Conservation (phyloP, 768 basidiomycete species). For the Grammothele lineata region DNA sequence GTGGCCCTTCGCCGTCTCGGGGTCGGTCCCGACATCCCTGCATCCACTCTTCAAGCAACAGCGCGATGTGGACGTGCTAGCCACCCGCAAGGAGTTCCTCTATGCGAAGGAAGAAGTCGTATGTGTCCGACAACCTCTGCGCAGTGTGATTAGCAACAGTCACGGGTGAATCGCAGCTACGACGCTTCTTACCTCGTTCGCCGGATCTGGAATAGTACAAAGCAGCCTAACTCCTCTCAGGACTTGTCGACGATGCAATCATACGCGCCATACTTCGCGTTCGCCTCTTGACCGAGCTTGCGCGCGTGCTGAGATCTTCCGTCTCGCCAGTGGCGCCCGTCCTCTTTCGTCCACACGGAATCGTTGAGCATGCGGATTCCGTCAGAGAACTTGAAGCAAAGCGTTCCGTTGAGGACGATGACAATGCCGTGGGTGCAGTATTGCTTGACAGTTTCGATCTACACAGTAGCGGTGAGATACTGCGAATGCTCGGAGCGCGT, state of each 20-base stretch:
- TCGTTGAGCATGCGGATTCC: conserved; percentile 51
- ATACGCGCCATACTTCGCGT: conserved; percentile 92
- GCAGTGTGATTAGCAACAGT: background rate
- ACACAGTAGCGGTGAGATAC: background rate
- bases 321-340: conserved; percentile 34
- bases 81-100: conserved; percentile 98
- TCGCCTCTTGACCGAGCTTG: conserved; percentile 83
- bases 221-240: conserved; percentile 93
- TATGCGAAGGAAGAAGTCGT: conserved; percentile 99
- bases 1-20: conserved; percentile 87
- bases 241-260: conserved; percentile 98
- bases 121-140: conserved; percentile 89
- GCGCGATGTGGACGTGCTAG: conserved; percentile 91
- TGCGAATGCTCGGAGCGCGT: background rate
- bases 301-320: conserved; percentile 79
- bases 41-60: conserved; percentile 82
- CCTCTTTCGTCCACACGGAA: conserved; percentile 33
- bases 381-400: conserved; percentile 43
- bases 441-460: conserved; percentile 37
- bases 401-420: conserved; percentile 51
- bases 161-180: conserved; percentile 4
- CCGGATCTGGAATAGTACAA: conserved; percentile 98
- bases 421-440: conserved; percentile 53
- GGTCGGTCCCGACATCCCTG: conserved; percentile 79
- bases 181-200: conserved; percentile 63